Evolutionary conservation across 176 grass and related monocot species (phyloP).

Genomic region (Secale cereale): DNA sequence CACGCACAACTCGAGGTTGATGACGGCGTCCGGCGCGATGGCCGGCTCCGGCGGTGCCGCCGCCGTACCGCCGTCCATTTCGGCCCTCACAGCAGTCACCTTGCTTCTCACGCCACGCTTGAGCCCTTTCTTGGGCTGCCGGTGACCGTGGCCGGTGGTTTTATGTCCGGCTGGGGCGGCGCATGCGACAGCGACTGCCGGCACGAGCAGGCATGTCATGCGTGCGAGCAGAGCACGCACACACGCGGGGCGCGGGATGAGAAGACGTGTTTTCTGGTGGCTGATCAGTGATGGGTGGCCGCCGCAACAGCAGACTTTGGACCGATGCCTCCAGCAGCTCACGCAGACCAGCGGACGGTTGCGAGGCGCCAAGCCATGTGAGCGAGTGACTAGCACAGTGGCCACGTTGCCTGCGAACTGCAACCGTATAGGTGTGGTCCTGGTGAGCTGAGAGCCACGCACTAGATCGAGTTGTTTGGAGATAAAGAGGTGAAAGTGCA

Average conservation of each 20-base stretch:
- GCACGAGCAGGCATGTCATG: not conserved
- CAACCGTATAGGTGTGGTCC: not conserved
- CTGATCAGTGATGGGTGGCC: not conserved
- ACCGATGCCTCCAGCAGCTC: not conserved
- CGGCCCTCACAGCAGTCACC: not conserved
- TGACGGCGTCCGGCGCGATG: conserved; percentile 34
- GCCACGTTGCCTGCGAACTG: not conserved
- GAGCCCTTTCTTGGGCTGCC: not conserved
- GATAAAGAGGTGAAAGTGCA: not conserved
- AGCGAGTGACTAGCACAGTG: not conserved
- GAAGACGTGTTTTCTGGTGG: not conserved
- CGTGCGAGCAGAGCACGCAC: not conserved
- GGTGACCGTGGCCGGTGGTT: not conserved
- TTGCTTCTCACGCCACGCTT: not conserved
- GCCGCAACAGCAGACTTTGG: not conserved
- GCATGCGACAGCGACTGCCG: not conserved
- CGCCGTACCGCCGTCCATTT: too few species aligned
- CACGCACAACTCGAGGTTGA: conserved; percentile 64
- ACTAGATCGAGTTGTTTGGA: not conserved
- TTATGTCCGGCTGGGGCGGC: not conserved
- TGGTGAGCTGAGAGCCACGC: not conserved
- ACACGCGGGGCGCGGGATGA: not conserved
- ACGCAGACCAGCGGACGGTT: not conserved
- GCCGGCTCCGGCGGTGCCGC: too few species aligned
- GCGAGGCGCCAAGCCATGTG: not conserved